Percentiles rank a stretch among this genome's conserved stretches.
phyloP scores from a whole-genome alignment of 176 grass and related monocot species.

The Cenchrus purpureus region DNA sequence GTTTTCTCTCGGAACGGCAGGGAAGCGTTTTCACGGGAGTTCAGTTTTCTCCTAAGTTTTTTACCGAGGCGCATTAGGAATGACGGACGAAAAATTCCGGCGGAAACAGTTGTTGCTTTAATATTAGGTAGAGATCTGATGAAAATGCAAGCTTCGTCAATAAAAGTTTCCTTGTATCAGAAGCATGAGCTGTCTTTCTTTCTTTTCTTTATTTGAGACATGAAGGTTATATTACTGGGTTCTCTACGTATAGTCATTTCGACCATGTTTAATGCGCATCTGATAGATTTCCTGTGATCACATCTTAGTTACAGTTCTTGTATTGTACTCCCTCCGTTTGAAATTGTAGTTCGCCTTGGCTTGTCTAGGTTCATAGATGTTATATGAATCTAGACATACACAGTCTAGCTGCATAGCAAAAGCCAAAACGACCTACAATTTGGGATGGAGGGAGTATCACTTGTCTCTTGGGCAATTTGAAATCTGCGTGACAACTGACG shows the following conservation, averaged over 20 bases:
- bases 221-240: neutral
- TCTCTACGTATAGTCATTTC: neutral
- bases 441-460: neutral
- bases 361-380: too few species aligned
- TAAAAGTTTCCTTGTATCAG: conserved; percentile 1
- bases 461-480: neutral
- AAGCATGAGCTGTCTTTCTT: conserved; percentile 7
- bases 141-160: neutral
- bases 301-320: neutral
- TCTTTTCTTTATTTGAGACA: neutral
- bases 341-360: too few species aligned
- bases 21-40: too few species aligned
- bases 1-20: too few species aligned
- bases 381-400: too few species aligned
- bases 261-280: neutral
- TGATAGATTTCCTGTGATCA: conserved; percentile 4
- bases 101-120: too few species aligned
- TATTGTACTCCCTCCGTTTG: neutral
- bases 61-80: too few species aligned
- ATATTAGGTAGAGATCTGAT: neutral
- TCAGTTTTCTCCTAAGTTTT: too few species aligned
- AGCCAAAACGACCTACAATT: too few species aligned
- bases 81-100: too few species aligned
- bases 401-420: too few species aligned
- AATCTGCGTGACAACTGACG: neutral